phyloP scores from a whole-genome alignment of 2,329 filamentous ascomycete genomes.

The Phyllosticta ampelicida region DNA sequence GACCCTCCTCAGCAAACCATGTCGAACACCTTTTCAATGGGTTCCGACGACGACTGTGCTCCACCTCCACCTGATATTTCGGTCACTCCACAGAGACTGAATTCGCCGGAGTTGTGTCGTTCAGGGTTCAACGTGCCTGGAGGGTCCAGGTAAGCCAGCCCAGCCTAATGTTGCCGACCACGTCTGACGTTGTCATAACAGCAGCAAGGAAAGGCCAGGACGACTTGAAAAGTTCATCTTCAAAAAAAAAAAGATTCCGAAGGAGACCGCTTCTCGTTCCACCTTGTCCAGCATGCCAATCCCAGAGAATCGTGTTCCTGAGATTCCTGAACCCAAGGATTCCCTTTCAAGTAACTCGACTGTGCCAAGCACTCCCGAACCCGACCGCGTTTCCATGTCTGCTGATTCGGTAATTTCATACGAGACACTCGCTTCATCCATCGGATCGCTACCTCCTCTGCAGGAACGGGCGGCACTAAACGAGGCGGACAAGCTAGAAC shows the following conservation, averaged over 20 bases:
- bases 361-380: slow-evolving; percentile 16
- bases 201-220: not conserved
- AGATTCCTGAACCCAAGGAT: slow-evolving; percentile 9
- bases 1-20: not conserved
- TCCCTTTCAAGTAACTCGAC: slow-evolving; percentile 7
- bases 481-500: slow-evolving; percentile 34
- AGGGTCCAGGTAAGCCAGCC: not conserved
- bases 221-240: not conserved
- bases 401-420: slow-evolving; percentile 26
- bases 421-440: slow-evolving; percentile 24
- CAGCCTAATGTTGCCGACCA: not conserved
- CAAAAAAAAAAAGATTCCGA: not conserved
- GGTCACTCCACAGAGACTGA: not conserved
- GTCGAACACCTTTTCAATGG: slow-evolving; percentile 3
- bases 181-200: not conserved
- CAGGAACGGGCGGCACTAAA: slow-evolving; percentile 33
- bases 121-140: not conserved
- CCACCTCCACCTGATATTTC: not conserved
- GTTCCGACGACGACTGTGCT: slow-evolving; percentile 3
- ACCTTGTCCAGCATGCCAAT: not conserved
- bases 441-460: slow-evolving; percentile 28
- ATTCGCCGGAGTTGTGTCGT: not conserved
- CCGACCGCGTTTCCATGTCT: slow-evolving; percentile 14
- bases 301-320: not conserved
- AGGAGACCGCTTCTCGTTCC: not conserved